phyloP scores from a whole-genome alignment of 2,329 filamentous ascomycete species.

The Botrytis fragariae region DNA sequence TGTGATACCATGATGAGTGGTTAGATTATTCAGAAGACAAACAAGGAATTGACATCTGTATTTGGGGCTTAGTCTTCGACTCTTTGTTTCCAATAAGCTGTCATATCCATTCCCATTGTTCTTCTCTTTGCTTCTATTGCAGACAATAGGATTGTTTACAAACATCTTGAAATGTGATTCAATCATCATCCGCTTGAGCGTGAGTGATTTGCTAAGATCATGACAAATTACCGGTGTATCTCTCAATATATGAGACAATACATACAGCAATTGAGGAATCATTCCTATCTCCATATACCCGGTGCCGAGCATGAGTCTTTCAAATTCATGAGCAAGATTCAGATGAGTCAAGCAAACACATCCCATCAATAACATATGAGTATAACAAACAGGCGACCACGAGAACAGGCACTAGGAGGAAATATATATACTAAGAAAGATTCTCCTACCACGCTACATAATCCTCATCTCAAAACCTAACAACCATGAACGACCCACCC shows the following conservation, averaged over 20 bases:
- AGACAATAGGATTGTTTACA: background rate
- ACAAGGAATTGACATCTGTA: background rate
- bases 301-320: background rate
- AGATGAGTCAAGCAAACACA: background rate
- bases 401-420: background rate
- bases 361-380: background rate
- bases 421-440: background rate
- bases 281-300: background rate
- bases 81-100: background rate
- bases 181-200: too few relatives aligned
- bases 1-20: too few relatives aligned
- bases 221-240: too few relatives aligned
- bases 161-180: too few relatives aligned
- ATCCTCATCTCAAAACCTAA: background rate
- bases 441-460: rapidly evolving
- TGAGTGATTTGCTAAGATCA: background rate
- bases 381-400: background rate
- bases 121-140: background rate
- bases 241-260: too few relatives aligned
- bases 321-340: background rate
- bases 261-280: background rate
- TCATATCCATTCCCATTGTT: background rate
- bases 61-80: background rate
- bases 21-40: too few relatives aligned
- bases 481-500: background rate